Evolutionary conservation across 2,329 filamentous ascomycete species (phyloP).

Genomic region (Colletotrichum musae): DNA sequence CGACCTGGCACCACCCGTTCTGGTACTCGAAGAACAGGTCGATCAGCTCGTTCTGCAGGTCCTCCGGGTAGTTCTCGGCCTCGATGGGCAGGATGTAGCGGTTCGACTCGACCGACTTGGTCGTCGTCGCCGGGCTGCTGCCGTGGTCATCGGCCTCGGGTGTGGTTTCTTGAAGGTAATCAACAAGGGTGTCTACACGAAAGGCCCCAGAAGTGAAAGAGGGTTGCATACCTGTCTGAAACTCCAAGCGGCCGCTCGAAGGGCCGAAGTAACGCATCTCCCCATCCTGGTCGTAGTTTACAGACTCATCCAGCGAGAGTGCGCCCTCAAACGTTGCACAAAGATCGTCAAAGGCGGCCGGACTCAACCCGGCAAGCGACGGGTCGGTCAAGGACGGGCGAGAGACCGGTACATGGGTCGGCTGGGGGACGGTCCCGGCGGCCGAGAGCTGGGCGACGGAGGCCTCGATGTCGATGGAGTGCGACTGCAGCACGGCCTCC

Average conservation of each 20-base stretch:
- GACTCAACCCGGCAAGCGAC: slow-evolving; percentile 21
- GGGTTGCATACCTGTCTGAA: slow-evolving; percentile 39
- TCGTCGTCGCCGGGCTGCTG: slow-evolving; percentile 20
- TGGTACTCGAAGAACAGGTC: slow-evolving; percentile 55
- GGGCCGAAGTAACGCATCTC: slow-evolving; percentile 54
- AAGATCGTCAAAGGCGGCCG: slow-evolving; percentile 23
- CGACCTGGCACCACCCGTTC: slow-evolving; percentile 53
- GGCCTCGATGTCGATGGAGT: slow-evolving; percentile 49
- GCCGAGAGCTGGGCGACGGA: slow-evolving; percentile 43
- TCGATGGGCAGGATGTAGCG: slow-evolving; percentile 31
- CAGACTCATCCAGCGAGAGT: slow-evolving; percentile 52
- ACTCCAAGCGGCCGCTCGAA: slow-evolving; percentile 53
- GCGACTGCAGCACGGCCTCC: slow-evolving; percentile 47
- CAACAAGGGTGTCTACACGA: background rate
- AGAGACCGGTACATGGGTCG: slow-evolving; percentile 18
- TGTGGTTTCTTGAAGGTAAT: background rate
- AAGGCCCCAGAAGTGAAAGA: no score
- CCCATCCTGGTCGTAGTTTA: slow-evolving; percentile 52
- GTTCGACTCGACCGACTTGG: slow-evolving; percentile 23
- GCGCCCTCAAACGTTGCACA: slow-evolving; percentile 48
- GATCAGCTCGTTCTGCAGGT: slow-evolving; percentile 49
- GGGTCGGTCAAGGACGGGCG: slow-evolving; percentile 31
- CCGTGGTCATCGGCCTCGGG: slow-evolving; percentile 27
- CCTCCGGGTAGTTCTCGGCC: slow-evolving; percentile 36
- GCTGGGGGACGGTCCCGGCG: slow-evolving; percentile 9